phyloP scores from a whole-genome alignment of 306 rosid genomes.

The Prunus salicina region DNA sequence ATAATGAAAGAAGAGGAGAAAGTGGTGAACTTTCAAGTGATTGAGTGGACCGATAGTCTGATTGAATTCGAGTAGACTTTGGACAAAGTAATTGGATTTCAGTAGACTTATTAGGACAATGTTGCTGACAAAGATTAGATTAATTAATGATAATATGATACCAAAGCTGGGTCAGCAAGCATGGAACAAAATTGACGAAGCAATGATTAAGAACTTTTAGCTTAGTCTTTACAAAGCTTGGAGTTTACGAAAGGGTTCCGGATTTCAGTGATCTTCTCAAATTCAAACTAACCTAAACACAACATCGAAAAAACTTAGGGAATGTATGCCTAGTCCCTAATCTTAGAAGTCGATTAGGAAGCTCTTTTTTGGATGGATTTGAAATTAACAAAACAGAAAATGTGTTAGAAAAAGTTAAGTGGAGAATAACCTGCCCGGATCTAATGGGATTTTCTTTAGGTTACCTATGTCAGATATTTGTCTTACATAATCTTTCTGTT shows the following conservation, averaged over 20 bases:
- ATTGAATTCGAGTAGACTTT: not conserved
- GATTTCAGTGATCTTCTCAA: not conserved
- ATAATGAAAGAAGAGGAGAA: not conserved
- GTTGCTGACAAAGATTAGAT: not conserved
- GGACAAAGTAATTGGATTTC: not conserved
- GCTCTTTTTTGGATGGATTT: not conserved
- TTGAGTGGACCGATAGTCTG: not conserved
- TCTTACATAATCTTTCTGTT: too few relatives aligned
- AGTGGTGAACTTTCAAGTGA: not conserved
- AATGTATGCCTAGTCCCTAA: too few relatives aligned
- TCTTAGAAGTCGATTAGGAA: not conserved
- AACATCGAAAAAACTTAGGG: accelerated
- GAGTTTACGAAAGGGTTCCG: not conserved
- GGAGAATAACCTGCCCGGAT: not conserved
- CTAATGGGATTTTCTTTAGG: not conserved
- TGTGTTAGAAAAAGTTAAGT: not conserved
- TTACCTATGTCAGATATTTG: not conserved
- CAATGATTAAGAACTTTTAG: not conserved
- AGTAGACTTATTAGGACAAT: not conserved
- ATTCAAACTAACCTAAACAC: not conserved
- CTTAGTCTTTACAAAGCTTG: not conserved
- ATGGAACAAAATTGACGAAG: not conserved
- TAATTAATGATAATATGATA: not conserved
- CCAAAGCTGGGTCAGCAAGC: not conserved
- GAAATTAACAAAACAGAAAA: not conserved